phyloP scores from a whole-genome alignment of 1,284 basidiomycete genomes.

The Fistulina hepatica region DNA sequence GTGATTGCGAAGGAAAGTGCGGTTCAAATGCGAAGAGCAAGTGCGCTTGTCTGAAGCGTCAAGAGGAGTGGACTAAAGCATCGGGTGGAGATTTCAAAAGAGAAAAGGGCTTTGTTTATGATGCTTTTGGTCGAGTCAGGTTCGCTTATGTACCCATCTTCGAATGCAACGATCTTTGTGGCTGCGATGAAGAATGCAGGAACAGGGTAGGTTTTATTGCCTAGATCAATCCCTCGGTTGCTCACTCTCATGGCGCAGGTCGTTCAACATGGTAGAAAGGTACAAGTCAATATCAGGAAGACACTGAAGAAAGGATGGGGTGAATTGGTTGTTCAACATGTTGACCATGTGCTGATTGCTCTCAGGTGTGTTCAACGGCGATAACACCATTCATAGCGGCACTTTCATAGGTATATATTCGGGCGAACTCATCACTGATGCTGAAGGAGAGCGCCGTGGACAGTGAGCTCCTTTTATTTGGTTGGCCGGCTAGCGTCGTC shows the following conservation, averaged over 20 bases:
- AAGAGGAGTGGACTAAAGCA: slow-evolving; percentile 31
- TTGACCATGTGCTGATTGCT: slow-evolving; percentile 1
- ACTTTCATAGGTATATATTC: slow-evolving; percentile 78
- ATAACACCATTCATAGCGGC: slow-evolving; percentile 52
- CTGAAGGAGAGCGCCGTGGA: slow-evolving; percentile 57
- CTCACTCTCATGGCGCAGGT: slow-evolving; percentile 41
- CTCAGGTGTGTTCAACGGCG: slow-evolving; percentile 56
- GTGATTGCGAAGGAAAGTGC: slow-evolving; percentile 59
- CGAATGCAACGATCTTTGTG: slow-evolving; percentile 79
- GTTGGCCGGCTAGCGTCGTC: slow-evolving; percentile 1
- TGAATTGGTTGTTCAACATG: slow-evolving; percentile 21
- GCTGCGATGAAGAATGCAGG: slow-evolving; percentile 68
- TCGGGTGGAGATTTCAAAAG: too few relatives aligned
- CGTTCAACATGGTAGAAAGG: slow-evolving; percentile 69
- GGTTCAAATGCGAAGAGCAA: slow-evolving; percentile 48
- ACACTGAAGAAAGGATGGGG: slow-evolving; percentile 78
- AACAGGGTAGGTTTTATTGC: slow-evolving; percentile 54
- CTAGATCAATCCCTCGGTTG: slow-evolving; percentile 1
- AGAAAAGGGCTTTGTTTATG: slow-evolving; percentile 53
- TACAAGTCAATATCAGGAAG: slow-evolving; percentile 51
- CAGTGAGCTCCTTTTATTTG: slow-evolving; percentile 32
- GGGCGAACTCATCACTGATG: slow-evolving; percentile 70
- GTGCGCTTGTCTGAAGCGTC: slow-evolving; percentile 58
- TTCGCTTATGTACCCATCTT: slow-evolving; percentile 55
- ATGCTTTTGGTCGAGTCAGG: slow-evolving; percentile 44